phyloP scores from a whole-genome alignment of 2,329 filamentous ascomycete species.

The Emmonsiellopsis sp. region DNA sequence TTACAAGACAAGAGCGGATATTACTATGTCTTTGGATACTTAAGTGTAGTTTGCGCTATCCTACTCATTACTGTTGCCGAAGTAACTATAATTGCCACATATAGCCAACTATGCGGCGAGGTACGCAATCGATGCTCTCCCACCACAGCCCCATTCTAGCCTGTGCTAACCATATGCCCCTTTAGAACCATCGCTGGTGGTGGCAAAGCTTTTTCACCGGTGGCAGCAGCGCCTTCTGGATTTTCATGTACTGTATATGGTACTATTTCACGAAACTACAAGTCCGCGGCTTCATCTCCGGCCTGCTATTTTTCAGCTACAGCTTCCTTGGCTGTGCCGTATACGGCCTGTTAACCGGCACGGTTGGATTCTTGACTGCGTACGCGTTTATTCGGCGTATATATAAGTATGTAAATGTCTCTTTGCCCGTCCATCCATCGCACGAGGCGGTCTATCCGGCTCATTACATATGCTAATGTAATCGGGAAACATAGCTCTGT shows the following conservation, averaged over 20 bases:
- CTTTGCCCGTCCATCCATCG: not conserved
- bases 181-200: conserved; percentile 78
- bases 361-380: conserved; percentile 72
- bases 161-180: conserved; percentile 3
- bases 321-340: conserved; percentile 72
- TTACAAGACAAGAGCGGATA: conserved; percentile 89
- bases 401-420: conserved; percentile 53
- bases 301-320: conserved; percentile 76
- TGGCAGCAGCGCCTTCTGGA: conserved; percentile 66
- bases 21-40: conserved; percentile 85
- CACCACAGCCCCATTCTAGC: not conserved
- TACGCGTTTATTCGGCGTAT: conserved; percentile 78
- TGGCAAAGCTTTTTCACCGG: conserved; percentile 81
- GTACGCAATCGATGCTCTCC: conserved; percentile 25
- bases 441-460: not conserved
- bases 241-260: conserved; percentile 74
- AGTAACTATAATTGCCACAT: conserved; percentile 73
- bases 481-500: conserved; percentile 6
- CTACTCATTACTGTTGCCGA: conserved; percentile 69
- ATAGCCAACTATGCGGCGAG: conserved; percentile 72
- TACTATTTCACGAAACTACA: conserved; percentile 75
- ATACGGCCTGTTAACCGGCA: conserved; percentile 72
- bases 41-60: conserved; percentile 63
- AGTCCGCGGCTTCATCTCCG: conserved; percentile 69
- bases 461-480: not conserved